Base-by-base conservation (phyloP, 352 stramenopile genomes). In the Phytophthora citricola region DNA sequence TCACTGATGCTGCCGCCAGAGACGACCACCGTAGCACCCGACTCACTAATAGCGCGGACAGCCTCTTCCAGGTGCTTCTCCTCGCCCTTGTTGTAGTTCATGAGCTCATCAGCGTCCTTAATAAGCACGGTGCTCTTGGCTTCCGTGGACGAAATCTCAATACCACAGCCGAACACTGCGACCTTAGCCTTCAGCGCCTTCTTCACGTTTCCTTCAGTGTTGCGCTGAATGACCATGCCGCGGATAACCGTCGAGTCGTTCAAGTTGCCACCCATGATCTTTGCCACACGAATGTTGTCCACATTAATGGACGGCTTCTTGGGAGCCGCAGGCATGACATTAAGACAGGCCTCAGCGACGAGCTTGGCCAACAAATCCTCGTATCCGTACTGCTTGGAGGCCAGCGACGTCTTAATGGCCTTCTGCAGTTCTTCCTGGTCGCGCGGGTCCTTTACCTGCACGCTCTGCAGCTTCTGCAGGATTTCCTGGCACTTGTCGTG, bases 91-190 rank as follows among this genome's bases (percentile, higher is more conserved):
- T 99, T 99, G 94, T 99, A 99, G 80, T 98, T 98, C 85, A 99
- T 98, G 63, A 99, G 90, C 83, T 99, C 98, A 50, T 99, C 97
- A 10, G 98, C 98, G 63, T 92, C 98, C 81, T 99, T 98, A 78
- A 99, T 99, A n/a, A 99, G 85, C 57, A 99, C 98, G 3, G 98
- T 99, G 74, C 98, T 98, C 89, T 99, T 99, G 26, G 98, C 97
- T 78, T 99, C 98, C 2, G 97, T 99, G 38, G 86, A 89, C 45
- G 90, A 97, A 17, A 98, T 93, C 81, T 99, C 98, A 56, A 99
- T 92, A 39, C 96, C 98, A 63, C 95, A 99, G 54, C 92, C 96
- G 78, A 99, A 99, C 26, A 99, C 93, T 4, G 92, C 94, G 46
- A 99, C 83, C 79, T 99, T 99, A 38, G 95, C 96, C 61, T 97